Base-by-base conservation (phyloP, 192 early-diverging fungal species). In the Coemansia asiatica region DNA sequence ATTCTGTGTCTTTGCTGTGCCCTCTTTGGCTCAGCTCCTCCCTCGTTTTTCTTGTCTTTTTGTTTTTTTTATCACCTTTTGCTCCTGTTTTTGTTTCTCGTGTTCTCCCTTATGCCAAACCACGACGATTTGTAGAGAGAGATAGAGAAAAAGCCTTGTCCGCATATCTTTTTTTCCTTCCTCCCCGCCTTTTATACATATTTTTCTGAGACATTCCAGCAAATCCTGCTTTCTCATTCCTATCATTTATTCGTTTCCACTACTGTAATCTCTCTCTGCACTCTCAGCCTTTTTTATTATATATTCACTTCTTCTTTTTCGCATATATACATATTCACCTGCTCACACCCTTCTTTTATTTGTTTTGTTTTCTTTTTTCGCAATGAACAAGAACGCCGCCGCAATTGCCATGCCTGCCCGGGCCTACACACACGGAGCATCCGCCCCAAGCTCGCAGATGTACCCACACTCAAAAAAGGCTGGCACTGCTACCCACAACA, bases 391-490 rank as follows among this genome's bases (percentile, higher is more conserved):
- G 46, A 38, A 66, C 61, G 25, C 51, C 9, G 54, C 60, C 35
- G 44, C 72, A n/a, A 72, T 81, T 56, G 57, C 72, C 59, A 67
- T 72, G 68, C 78, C 78, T 40, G 72, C 64, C 21, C 64, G 60
- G 65, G 78, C 72, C 28, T 67, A 81, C 63, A 81, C 78, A 21
- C 71, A 74, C 38, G 72, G 68, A 38, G 54, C 69, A 25, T 67
- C 66, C 13, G 60, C 67, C 25, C 22, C 71, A 12, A 58, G 47
- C 23, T 40, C 67, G 31, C 69, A 68, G 35, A 21, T 71, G 63
- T 59, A 68, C 59, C 47, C 61, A 12, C 65, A 71, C 36, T 58
- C 64, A 23, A 46, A 61, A 44, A 74, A 69, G 60, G 23, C 68
- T 0, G 64, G 58, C 2, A 49, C 65, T 15, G 61, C 56, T n/a